Percentiles rank a stretch among this genome's conserved stretches.
Conservation (phyloP, 2,329 filamentous ascomycete species). For the Cyphellophora europaea region DNA sequence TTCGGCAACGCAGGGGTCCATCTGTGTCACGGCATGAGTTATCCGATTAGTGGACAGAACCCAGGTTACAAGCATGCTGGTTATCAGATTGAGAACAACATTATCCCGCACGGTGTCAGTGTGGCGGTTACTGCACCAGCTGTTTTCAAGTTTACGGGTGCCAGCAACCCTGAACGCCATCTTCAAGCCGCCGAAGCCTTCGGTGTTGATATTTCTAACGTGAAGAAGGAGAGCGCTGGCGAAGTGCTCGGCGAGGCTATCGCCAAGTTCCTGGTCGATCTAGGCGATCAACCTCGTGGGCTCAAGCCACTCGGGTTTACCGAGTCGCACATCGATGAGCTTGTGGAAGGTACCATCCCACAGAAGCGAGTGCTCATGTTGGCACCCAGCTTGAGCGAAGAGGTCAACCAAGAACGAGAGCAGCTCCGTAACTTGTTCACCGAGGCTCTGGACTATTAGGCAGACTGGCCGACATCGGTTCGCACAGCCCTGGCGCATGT, state of each 20-base stretch:
- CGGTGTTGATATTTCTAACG: constrained; percentile 77
- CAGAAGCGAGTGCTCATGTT: constrained; percentile 86
- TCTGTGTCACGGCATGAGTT: constrained; percentile 85
- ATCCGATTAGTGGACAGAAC: constrained; percentile 93
- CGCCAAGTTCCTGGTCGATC: constrained; percentile 64
- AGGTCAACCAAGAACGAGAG: constrained; percentile 61
- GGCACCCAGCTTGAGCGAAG: constrained; percentile 68
- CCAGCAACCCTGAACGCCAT: constrained; percentile 88
- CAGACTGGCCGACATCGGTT: too few relatives aligned
- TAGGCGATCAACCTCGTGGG: constrained; percentile 86
- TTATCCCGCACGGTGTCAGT: constrained; percentile 93
- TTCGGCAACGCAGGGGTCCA: constrained; percentile 98
- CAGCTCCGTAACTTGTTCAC: constrained; percentile 64
- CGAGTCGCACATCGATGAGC: constrained; percentile 61
- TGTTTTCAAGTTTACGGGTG: constrained; percentile 85
- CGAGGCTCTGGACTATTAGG: constrained; percentile 44
- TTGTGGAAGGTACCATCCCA: constrained; percentile 92
- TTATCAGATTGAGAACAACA: constrained; percentile 65
- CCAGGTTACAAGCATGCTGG: constrained; percentile 79
- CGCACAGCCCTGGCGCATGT: constrained; percentile 1
- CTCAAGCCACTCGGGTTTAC: constrained; percentile 76
- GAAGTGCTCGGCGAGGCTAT: constrained; percentile 80
- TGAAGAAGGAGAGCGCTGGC: constrained; percentile 82
- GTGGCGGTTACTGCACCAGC: constrained; percentile 89
- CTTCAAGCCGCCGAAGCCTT: constrained; percentile 82